phyloP scores from a whole-genome alignment of 257 asterid species.

The Mitragyna speciosa region DNA sequence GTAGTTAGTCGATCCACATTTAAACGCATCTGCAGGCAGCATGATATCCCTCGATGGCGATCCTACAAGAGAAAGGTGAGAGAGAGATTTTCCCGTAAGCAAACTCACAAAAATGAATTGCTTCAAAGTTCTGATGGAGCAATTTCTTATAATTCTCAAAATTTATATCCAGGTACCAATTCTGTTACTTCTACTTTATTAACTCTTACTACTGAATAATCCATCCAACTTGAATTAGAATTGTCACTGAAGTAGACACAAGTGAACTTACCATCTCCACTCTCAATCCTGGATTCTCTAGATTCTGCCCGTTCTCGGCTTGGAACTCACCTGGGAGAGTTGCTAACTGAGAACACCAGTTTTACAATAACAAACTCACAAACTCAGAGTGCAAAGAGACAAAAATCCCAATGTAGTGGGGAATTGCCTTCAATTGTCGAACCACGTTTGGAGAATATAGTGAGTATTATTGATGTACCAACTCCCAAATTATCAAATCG shows the following conservation, averaged over 20 bases:
- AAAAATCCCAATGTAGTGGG: background rate
- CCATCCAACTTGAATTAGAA: no score
- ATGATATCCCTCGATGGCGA: slow-evolving; percentile 34
- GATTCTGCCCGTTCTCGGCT: background rate
- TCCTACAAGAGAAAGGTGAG: slow-evolving; percentile 4
- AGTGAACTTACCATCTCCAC: no score
- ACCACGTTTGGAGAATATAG: background rate
- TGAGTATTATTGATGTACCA: background rate
- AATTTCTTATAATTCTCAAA: no score
- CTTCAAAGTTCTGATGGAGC: no score
- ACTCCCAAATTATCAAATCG: background rate
- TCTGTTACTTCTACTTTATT: no score
- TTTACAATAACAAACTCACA: background rate
- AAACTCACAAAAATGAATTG: no score
- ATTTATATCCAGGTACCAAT: no score
- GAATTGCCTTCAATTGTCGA: background rate
- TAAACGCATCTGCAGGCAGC: slow-evolving; percentile 24
- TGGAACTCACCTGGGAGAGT: background rate
- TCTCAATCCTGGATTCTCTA: no score
- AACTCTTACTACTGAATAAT: no score
- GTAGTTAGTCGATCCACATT: slow-evolving; percentile 31
- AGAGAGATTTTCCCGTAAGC: background rate
- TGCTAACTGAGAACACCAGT: background rate
- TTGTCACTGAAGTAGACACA: no score
- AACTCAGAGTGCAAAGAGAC: background rate